Evolutionary conservation across 257 asterid species (phyloP).

Genomic region (Solanum peruvianum): DNA sequence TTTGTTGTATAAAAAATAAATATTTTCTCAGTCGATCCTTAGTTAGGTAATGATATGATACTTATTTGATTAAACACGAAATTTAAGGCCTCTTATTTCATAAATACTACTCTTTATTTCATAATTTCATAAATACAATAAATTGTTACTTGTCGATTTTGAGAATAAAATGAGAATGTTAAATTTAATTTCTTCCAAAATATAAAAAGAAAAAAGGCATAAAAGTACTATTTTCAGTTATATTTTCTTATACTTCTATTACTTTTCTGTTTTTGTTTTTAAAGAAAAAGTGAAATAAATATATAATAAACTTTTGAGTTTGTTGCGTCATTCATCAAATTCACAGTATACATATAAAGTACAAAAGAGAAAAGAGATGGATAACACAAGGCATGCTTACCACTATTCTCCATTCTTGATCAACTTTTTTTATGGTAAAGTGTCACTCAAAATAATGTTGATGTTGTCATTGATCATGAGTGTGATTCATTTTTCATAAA

Average conservation of each 20-base stretch:
- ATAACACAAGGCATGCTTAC: not conserved
- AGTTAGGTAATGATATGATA: too few species aligned
- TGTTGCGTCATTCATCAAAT: not conserved
- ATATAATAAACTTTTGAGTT: not conserved
- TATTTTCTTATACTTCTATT: not conserved
- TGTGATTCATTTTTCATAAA: not conserved
- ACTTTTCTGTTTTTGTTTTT: not conserved
- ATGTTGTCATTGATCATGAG: not conserved
- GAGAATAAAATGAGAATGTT: not conserved
- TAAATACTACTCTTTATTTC: not conserved
- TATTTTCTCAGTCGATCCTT: not conserved
- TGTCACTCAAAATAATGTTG: not conserved
- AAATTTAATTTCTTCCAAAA: not conserved
- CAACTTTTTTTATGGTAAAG: not conserved
- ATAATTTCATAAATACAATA: not conserved
- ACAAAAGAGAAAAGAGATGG: not conserved
- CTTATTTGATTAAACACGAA: not conserved
- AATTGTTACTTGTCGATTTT: not conserved
- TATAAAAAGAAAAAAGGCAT: not conserved
- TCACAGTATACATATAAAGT: not conserved
- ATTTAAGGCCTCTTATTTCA: not conserved
- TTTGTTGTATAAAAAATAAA: not conserved
- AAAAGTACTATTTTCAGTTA: not conserved
- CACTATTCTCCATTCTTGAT: not conserved
- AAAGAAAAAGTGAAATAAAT: not conserved